Conservation (phyloP, 2,329 filamentous ascomycete genomes). For the Aulographum hederae region DNA sequence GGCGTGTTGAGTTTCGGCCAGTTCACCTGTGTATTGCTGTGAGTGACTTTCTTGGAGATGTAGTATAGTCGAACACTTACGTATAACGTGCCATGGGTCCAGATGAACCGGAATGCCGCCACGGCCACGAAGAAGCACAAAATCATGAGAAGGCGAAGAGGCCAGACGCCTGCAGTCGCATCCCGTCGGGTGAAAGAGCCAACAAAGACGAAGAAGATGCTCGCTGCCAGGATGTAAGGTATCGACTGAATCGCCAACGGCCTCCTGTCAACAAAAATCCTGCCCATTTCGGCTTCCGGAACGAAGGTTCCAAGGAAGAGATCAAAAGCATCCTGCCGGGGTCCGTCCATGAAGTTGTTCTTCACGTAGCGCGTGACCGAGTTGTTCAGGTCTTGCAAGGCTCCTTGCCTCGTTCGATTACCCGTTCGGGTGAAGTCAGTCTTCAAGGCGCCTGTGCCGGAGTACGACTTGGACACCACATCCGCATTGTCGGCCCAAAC, state of each 20-base stretch:
- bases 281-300: constrained; percentile 41
- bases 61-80: constrained; percentile 38
- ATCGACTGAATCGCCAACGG: constrained; percentile 84
- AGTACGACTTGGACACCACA: constrained; percentile 80
- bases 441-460: constrained; percentile 92
- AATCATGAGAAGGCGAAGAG: constrained; percentile 64
- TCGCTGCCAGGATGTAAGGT: constrained; percentile 76
- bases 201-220: constrained; percentile 65
- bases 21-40: constrained; percentile 68
- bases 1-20: constrained; percentile 94
- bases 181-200: constrained; percentile 53
- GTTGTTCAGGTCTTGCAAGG: constrained; percentile 72
- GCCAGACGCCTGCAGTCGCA: constrained; percentile 60
- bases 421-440: constrained; percentile 95
- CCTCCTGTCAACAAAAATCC: constrained; percentile 66
- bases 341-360: constrained; percentile 92
- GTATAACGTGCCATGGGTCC: constrained; percentile 76
- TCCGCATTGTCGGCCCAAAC: constrained; percentile 98
- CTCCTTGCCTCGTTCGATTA: constrained; percentile 67
- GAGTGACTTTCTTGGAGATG: constrained; percentile 7
- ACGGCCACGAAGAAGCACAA: constrained; percentile 54
- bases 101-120: constrained; percentile 63
- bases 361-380: constrained; percentile 75
- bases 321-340: constrained; percentile 87
- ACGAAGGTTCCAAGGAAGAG: constrained; percentile 79